Conservation (phyloP, 2,329 filamentous ascomycete species). For the Fusarium sp. region DNA sequence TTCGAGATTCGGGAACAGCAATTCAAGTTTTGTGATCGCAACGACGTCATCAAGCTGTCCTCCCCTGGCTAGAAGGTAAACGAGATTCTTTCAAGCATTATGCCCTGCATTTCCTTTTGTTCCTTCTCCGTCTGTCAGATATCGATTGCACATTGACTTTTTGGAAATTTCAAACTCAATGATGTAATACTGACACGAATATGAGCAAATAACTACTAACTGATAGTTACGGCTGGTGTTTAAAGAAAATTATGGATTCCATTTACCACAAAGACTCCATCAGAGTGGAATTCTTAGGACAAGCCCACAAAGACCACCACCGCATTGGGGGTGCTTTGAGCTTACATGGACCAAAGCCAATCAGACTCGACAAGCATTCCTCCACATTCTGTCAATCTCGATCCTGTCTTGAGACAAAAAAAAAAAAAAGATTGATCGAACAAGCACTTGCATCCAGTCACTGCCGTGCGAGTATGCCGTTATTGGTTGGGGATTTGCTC, state of each 20-base stretch:
- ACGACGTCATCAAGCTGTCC: slow-evolving; percentile 38
- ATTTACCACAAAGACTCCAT: slow-evolving; percentile 23
- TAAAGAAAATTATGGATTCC: slow-evolving; percentile 13
- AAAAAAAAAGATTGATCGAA: slow-evolving; percentile 8
- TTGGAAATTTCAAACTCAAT: background rate
- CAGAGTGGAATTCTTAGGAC: slow-evolving; percentile 31
- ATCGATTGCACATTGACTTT: slow-evolving; percentile 18
- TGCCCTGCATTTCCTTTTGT: background rate
- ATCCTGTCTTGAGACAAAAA: slow-evolving; percentile 34
- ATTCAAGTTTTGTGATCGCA: slow-evolving; percentile 20
- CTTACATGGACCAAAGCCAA: slow-evolving; percentile 40
- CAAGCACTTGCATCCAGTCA: slow-evolving; percentile 23
- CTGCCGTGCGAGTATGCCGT: slow-evolving; percentile 27
- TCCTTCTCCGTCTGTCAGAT: background rate
- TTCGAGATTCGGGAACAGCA: slow-evolving; percentile 1
- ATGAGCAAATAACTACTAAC: background rate
- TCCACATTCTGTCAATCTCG: slow-evolving; percentile 43
- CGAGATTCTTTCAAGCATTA: slow-evolving; percentile 1
- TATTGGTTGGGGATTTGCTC: slow-evolving; percentile 2
- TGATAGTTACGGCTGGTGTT: background rate
- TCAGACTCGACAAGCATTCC: slow-evolving; percentile 29
- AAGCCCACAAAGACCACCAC: slow-evolving; percentile 8
- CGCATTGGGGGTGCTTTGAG: slow-evolving; percentile 30
- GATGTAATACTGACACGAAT: slow-evolving; percentile 19
- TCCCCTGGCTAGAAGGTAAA: slow-evolving; percentile 5